These are phyloP conservation scores for Danielia reshetovae DNA, from an alignment of 805 yeast species.

Conservation along the genomic window DNA sequence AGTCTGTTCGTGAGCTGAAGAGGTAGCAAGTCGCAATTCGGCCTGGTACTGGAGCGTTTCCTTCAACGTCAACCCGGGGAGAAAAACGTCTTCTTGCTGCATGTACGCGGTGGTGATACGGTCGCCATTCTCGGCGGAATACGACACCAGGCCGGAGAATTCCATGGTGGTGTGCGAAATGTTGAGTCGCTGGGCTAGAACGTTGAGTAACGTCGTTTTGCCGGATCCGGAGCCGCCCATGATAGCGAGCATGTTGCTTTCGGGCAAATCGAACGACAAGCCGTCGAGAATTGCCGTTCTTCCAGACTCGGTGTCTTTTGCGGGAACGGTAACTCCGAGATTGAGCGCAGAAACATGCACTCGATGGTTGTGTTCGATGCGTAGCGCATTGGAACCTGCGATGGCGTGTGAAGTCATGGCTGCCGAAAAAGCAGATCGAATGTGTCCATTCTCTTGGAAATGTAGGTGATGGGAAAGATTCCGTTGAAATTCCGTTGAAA, in stretches of 20 bases:
- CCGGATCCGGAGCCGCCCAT: conserved; percentile 90
- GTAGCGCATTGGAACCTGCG: not conserved
- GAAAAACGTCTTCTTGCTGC: conserved; percentile 69
- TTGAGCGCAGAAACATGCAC: conserved; percentile 11
- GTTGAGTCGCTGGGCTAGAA: conserved; percentile 50
- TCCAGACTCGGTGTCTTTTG: conserved; percentile 11
- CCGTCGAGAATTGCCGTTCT: conserved; percentile 28
- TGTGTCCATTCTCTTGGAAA: no score
- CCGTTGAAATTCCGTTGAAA: not conserved
- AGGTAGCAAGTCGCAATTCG: conserved; percentile 56
- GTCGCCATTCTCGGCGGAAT: conserved; percentile 8
- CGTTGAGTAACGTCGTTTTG: conserved; percentile 74
- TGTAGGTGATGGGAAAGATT: no score
- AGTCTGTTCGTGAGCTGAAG: conserved; percentile 41
- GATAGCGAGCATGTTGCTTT: conserved; percentile 69
- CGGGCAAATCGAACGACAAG: conserved; percentile 55
- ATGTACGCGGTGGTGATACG: conserved; percentile 53
- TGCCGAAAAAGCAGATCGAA: no score
- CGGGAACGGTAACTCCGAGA: conserved; percentile 9
- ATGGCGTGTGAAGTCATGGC: not conserved
- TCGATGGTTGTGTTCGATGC: conserved; percentile 3
- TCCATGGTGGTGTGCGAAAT: conserved; percentile 36
- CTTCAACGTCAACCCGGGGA: conserved; percentile 66
- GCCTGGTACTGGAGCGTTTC: conserved; percentile 73
- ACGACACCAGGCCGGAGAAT: conserved; percentile 42